Evolutionary conservation across 495 filamentous ascomycete species (phyloP).

Genomic region (Aspergillus sparsus): DNA sequence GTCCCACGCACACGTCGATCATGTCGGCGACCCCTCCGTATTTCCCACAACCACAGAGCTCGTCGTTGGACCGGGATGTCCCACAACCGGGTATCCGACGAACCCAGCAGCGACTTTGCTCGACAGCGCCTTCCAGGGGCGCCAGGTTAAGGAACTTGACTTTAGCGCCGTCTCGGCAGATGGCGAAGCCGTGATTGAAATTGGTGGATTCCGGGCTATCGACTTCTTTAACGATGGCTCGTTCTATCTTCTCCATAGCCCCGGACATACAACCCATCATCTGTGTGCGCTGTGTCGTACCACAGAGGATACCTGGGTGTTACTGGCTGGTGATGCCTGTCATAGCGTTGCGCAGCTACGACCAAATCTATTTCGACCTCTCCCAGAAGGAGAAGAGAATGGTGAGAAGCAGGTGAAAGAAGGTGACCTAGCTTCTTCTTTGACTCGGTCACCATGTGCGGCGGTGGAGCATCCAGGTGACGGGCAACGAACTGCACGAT

Average conservation of each 20-base stretch:
- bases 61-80: not conserved
- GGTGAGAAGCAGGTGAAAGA: not conserved
- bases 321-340: not conserved
- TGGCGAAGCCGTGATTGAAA: not conserved
- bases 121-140: not conserved
- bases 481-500: not conserved
- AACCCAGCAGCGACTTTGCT: not conserved
- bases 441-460: not conserved
- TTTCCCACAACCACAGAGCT: not conserved
- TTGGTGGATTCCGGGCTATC: not conserved
- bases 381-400: not conserved
- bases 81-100: not conserved
- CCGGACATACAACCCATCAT: not conserved
- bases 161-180: not conserved
- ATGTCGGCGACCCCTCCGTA: not conserved
- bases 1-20: not conserved
- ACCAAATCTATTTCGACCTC: not conserved
- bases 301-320: not conserved
- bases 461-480: no score
- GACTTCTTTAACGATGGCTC: not conserved
- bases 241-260: not conserved
- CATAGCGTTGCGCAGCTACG: not conserved
- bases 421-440: not conserved
- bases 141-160: not conserved
- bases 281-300: not conserved